A percentile compares a stretch with the other conserved stretches of the same genome.
Conservation (phyloP, 352 stramenopile species). For the Phytophthora foliorum region DNA sequence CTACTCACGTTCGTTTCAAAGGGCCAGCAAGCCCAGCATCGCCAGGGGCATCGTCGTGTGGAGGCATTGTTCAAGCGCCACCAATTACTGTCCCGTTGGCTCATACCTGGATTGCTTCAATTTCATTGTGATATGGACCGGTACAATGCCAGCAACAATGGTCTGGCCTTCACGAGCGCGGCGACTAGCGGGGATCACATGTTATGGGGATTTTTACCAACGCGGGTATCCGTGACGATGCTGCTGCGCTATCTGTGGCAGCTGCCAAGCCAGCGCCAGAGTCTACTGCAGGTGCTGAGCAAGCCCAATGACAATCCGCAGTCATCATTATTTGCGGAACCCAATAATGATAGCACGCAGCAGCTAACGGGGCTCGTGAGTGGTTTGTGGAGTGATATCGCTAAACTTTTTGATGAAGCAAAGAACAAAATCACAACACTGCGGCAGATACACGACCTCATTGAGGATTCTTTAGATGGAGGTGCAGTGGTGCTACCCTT, state of each 20-base stretch:
- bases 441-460: slow-evolving; percentile 69
- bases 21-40: slow-evolving; percentile 42
- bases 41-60: slow-evolving; percentile 35
- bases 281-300: slow-evolving; percentile 41
- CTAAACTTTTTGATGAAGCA: slow-evolving; percentile 75
- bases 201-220: slow-evolving; percentile 78
- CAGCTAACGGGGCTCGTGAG: slow-evolving; percentile 68
- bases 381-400: slow-evolving; percentile 77
- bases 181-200: slow-evolving; percentile 71
- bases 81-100: slow-evolving; percentile 46
- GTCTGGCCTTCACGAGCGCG: slow-evolving; percentile 71
- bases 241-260: slow-evolving; percentile 80
- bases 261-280: slow-evolving; percentile 49
- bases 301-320: slow-evolving; percentile 25
- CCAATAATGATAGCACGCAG: slow-evolving; percentile 30
- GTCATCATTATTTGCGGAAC: slow-evolving; percentile 20
- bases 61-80: slow-evolving; percentile 53
- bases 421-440: slow-evolving; percentile 70
- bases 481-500: slow-evolving; percentile 55
- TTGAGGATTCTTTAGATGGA: slow-evolving; percentile 50
- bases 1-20: slow-evolving; percentile 72
- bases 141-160: slow-evolving; percentile 78
- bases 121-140: slow-evolving; percentile 83
- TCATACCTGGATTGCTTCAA: slow-evolving; percentile 59
- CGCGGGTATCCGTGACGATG: slow-evolving; percentile 62